Evolutionary conservation across 1,139 yeast genomes (phyloP).

Genomic region (Kodamaea sp.): DNA sequence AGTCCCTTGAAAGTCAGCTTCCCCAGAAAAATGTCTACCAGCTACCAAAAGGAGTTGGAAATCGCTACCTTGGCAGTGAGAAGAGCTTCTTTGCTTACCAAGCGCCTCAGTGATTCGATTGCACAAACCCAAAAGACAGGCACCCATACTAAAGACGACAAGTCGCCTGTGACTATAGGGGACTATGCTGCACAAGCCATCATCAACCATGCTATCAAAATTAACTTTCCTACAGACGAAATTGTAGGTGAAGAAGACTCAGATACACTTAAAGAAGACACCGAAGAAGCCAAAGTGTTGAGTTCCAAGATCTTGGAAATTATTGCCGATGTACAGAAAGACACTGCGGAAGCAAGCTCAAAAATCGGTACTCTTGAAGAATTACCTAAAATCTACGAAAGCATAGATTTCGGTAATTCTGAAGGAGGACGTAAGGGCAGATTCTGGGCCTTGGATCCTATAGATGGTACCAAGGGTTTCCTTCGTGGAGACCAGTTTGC

Average conservation of each 20-base stretch:
- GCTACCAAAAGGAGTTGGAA: constrained; percentile 56
- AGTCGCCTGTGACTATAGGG: constrained; percentile 95
- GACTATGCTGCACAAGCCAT: constrained; percentile 97
- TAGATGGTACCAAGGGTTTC: constrained; percentile 97
- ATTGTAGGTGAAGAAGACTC: constrained; percentile 97
- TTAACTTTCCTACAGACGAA: constrained; percentile 79
- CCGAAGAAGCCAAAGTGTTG: constrained; percentile 32
- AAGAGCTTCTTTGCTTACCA: constrained; percentile 79
- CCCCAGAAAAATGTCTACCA: neutral
- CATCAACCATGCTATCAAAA: constrained; percentile 76
- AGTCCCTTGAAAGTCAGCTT: no score
- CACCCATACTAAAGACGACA: constrained; percentile 80
- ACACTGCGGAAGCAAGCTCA: constrained; percentile 24
- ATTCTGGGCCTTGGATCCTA: constrained; percentile 97
- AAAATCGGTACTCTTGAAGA: constrained; percentile 45
- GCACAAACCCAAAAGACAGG: constrained; percentile 54
- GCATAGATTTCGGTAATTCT: constrained; percentile 79
- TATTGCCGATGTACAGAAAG: constrained; percentile 45
- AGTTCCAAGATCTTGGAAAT: constrained; percentile 50
- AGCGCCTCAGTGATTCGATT: constrained; percentile 68
- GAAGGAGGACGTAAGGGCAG: constrained; percentile 78
- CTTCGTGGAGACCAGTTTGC: constrained; percentile 96
- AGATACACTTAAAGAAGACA: constrained; percentile 53
- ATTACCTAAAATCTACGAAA: constrained; percentile 53
- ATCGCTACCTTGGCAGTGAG: constrained; percentile 89